phyloP scores from a whole-genome alignment of 768 basidiomycete genomes.

The Tulasnella sp. region DNA sequence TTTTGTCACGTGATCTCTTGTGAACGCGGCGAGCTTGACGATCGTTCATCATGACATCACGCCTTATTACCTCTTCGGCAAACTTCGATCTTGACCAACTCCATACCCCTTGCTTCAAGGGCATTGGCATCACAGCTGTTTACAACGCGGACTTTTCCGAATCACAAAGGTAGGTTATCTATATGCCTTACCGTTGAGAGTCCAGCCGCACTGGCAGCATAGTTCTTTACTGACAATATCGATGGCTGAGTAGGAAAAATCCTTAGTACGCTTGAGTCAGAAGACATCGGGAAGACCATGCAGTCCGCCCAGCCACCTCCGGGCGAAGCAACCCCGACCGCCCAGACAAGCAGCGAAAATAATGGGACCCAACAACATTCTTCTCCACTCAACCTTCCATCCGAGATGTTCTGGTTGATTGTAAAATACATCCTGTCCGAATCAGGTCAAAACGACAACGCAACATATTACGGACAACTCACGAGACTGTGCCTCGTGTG shows the following conservation, averaged over 20 bases:
- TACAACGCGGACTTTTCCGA: no score
- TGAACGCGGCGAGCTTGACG: no score
- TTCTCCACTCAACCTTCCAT: not conserved
- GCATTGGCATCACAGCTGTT: no score
- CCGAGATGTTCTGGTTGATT: not conserved
- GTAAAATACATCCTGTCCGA: not conserved
- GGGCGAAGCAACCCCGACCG: not conserved
- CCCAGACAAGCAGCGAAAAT: not conserved
- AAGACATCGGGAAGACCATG: not conserved
- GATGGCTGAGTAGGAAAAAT: not conserved
- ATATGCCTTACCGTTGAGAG: not conserved
- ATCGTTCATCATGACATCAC: no score
- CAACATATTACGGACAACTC: not conserved
- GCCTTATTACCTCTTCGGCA: no score
- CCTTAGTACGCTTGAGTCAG: not conserved
- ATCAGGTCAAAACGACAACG: no score
- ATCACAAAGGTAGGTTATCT: no score
- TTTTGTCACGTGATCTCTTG: no score
- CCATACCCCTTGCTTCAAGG: no score
- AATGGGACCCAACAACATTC: not conserved
- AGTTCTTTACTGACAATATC: not conserved
- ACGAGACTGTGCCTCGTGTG: not conserved
- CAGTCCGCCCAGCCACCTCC: not conserved
- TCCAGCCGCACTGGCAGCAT: no score
- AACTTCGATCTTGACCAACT: no score